Evolutionary conservation across 257 asterid genomes (phyloP).

Genomic region (Rubia yunnanensis): DNA sequence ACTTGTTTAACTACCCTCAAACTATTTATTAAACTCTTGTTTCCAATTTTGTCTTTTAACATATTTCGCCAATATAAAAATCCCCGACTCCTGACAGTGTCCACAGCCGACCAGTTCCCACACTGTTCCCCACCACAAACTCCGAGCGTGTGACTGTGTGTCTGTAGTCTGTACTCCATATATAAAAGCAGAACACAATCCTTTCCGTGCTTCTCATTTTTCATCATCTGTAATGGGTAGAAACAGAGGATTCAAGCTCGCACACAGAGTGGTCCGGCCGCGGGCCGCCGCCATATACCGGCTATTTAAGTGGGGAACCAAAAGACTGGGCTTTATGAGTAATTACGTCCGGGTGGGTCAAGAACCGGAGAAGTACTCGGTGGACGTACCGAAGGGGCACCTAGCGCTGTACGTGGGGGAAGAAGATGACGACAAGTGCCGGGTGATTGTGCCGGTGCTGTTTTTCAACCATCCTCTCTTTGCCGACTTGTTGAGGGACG

Average conservation of each 20-base stretch:
- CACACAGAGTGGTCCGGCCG: conserved; percentile 27
- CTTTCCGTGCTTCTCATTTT: conserved; percentile 9
- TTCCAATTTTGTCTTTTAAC: background rate
- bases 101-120: conserved; percentile 16
- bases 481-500: conserved; percentile 39
- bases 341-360: conserved; percentile 28
- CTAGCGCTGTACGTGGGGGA: conserved; percentile 63
- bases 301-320: conserved; percentile 27
- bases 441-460: conserved; percentile 57
- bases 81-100: conserved; percentile 3
- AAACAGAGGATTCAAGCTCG: conserved; percentile 36
- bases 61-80: background rate
- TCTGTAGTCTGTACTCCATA: too few relatives aligned
- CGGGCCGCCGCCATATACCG: conserved; percentile 18
- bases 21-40: background rate
- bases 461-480: conserved; percentile 60
- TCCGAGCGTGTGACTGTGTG: too few relatives aligned
- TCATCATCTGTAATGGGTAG: conserved; percentile 21
- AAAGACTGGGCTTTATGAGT: conserved; percentile 18
- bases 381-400: conserved; percentile 44
- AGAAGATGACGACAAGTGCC: conserved; percentile 34
- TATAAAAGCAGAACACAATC: too few relatives aligned
- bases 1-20: background rate
- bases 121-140: background rate
- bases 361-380: conserved; percentile 14